phyloP scores from a whole-genome alignment of 2,329 filamentous ascomycete genomes.

The Juglanconis juglandina region DNA sequence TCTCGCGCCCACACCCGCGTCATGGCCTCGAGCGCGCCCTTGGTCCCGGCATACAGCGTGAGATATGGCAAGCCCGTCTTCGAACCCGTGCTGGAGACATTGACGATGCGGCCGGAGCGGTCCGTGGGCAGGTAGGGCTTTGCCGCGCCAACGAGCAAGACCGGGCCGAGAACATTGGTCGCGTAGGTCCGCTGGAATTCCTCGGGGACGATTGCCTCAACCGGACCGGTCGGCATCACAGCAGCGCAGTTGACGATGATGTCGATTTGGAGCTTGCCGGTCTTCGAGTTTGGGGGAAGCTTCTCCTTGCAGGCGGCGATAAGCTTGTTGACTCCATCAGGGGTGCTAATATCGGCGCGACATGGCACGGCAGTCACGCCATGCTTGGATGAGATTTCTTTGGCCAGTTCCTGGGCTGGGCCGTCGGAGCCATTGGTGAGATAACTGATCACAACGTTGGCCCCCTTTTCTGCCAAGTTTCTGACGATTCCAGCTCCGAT shows the following conservation, averaged over 20 bases:
- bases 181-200: conserved; percentile 55
- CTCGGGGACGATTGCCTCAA: conserved; percentile 43
- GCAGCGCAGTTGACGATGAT: conserved; percentile 59
- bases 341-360: conserved; percentile 60
- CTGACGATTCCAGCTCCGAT: conserved; percentile 58
- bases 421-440: conserved; percentile 52
- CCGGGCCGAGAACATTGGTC: conserved; percentile 56
- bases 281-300: conserved; percentile 20
- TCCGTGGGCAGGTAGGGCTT: conserved; percentile 53
- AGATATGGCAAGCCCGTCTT: conserved; percentile 51
- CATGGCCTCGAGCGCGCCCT: conserved; percentile 60
- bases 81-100: conserved; percentile 52
- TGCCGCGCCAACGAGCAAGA: conserved; percentile 53
- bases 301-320: conserved; percentile 48
- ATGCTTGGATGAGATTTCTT: conserved; percentile 43
- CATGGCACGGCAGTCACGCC: conserved; percentile 50
- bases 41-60: conserved; percentile 59
- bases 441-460: conserved; percentile 58
- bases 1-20: conserved; percentile 60
- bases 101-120: conserved; percentile 56
- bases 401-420: conserved; percentile 44
- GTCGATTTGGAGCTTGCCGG: conserved; percentile 48
- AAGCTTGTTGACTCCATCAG: conserved; percentile 51
- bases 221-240: conserved; percentile 42
- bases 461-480: conserved; percentile 59